phyloP scores from a whole-genome alignment of 2,329 filamentous ascomycete genomes.

The Rhynchosporium secalis region DNA sequence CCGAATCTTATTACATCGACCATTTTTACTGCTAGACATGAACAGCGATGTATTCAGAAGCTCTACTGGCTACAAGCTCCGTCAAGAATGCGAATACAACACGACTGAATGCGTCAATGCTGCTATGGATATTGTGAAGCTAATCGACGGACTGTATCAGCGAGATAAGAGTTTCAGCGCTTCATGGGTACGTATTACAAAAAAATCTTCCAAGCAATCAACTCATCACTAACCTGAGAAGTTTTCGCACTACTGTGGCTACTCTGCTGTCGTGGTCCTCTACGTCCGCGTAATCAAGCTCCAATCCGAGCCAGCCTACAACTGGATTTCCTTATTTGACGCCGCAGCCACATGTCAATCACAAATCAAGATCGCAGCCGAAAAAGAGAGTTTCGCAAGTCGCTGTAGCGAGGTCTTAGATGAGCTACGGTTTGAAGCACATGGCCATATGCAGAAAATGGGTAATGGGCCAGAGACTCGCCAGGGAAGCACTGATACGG shows the following conservation, averaged over 20 bases:
- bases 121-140: conserved; percentile 16
- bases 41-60: conserved; percentile 21
- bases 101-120: conserved; percentile 14
- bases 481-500: not conserved
- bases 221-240: conserved; percentile 23
- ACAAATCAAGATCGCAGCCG: conserved; percentile 43
- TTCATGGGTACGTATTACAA: conserved; percentile 28
- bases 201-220: not conserved
- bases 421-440: conserved; percentile 19
- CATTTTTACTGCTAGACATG: conserved; percentile 37
- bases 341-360: conserved; percentile 26
- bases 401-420: conserved; percentile 19
- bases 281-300: conserved; percentile 47
- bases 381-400: conserved; percentile 38
- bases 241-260: conserved; percentile 47
- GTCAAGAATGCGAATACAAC: conserved; percentile 26
- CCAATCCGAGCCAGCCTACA: conserved; percentile 13
- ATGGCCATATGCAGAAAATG: conserved; percentile 11
- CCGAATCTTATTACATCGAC: conserved; percentile 39
- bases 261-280: conserved; percentile 45
- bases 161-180: conserved; percentile 3
- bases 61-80: not conserved
- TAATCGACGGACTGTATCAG: conserved; percentile 13
- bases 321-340: conserved; percentile 18
- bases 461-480: not conserved